Conservation (phyloP, 176 grass and related monocot genomes). For the Carex pumila region DNA sequence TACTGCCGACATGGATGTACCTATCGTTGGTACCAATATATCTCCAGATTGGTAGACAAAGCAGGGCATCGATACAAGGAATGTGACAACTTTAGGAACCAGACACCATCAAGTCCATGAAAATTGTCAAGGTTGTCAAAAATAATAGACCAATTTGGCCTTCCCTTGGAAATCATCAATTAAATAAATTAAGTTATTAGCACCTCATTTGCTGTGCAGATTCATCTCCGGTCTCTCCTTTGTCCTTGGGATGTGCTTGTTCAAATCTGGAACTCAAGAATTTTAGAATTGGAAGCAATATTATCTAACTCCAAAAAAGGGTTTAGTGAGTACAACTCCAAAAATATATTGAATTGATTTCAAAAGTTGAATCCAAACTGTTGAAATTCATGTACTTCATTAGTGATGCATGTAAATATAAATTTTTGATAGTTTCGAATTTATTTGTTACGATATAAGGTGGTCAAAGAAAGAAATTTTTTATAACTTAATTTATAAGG, state of each 20-base stretch:
- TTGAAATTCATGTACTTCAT: no score
- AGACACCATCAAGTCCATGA: neutral
- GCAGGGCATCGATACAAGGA: neutral
- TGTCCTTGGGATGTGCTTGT: neutral
- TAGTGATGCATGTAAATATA: no score
- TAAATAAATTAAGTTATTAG: neutral
- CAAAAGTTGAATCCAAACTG: no score
- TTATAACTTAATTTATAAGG: no score
- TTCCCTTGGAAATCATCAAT: neutral
- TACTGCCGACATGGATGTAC: conserved; percentile 5
- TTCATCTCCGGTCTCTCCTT: neutral
- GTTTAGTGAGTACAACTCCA: no score
- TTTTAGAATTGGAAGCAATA: neutral
- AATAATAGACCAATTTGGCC: neutral
- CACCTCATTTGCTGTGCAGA: neutral
- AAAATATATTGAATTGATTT: no score
- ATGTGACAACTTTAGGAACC: neutral
- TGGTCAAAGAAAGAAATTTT: no score
- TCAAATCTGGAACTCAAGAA: neutral
- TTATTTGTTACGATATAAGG: no score
- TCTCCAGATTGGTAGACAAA: neutral
- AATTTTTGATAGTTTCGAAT: no score
- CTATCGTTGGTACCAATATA: neutral
- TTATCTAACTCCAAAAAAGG: neutral
- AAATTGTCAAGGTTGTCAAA: neutral